These are phyloP conservation scores for Penicillium oxalicum DNA, from an alignment of 2,329 filamentous ascomycete genomes.

Conservation along the genomic window DNA sequence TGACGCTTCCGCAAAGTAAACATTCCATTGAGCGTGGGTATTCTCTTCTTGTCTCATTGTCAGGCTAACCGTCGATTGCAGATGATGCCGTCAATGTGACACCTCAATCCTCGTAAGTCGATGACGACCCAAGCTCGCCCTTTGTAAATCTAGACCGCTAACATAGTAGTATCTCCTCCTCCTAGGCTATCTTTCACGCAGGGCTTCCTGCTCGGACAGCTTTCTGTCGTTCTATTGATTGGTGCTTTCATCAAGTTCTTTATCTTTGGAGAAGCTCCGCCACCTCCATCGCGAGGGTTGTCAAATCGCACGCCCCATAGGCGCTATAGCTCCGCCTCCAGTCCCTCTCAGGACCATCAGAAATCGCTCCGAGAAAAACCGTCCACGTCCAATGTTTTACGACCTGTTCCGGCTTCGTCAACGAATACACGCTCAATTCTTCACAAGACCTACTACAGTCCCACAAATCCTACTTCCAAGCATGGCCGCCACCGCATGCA, in stretches of 20 bases:
- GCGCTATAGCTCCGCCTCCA: constrained; percentile 60
- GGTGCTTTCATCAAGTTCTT: constrained; percentile 99
- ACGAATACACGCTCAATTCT: constrained; percentile 78
- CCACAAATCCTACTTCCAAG: constrained; percentile 36
- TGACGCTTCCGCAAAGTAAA: constrained; percentile 29
- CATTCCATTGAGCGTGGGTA: not conserved
- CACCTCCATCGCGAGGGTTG: constrained; percentile 71
- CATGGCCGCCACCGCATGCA: constrained; percentile 39
- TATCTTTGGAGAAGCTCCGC: constrained; percentile 92
- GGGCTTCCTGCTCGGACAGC: constrained; percentile 85
- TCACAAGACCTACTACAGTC: constrained; percentile 93
- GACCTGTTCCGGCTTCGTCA: constrained; percentile 68
- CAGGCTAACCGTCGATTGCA: constrained; percentile 16
- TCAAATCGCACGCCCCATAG: constrained; percentile 71
- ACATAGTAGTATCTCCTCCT: constrained; percentile 1
- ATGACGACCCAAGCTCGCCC: constrained; percentile 14
- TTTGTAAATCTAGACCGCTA: constrained; percentile 13
- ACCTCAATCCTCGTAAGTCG: constrained; percentile 38
- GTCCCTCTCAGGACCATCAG: constrained; percentile 35
- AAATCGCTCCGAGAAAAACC: constrained; percentile 43
- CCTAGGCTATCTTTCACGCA: constrained; percentile 81
- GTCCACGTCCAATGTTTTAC: constrained; percentile 62
- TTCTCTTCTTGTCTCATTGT: not conserved
- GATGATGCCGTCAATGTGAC: constrained; percentile 26
- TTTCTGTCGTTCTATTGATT: constrained; percentile 84